Percentiles rank a stretch among this genome's conserved stretches.
phyloP scores from a whole-genome alignment of 164 flowering plant species.

The Stephania yunnanensis region DNA sequence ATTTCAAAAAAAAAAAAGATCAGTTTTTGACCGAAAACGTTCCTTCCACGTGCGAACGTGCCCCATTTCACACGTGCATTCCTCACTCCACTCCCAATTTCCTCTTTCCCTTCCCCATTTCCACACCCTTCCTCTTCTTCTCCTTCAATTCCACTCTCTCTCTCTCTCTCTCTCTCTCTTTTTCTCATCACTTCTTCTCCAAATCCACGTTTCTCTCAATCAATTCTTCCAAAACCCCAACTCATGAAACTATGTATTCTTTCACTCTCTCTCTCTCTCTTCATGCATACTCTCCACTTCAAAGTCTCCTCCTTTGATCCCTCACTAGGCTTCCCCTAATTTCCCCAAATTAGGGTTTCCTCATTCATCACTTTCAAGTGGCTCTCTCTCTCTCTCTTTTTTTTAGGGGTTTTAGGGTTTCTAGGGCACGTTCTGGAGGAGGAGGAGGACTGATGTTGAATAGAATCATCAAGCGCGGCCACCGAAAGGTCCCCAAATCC shows the following conservation, averaged over 20 bases:
- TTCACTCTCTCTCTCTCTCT: conserved; percentile 2
- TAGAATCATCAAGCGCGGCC: conserved; percentile 60
- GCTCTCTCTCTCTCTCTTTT: no score
- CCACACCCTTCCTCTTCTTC: background rate
- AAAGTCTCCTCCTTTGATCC: background rate
- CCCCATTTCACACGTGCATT: background rate
- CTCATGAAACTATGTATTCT: background rate
- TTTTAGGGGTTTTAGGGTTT: background rate
- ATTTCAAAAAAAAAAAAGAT: no score
- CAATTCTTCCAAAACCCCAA: background rate
- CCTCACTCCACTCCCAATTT: background rate
- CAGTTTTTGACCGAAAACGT: background rate
- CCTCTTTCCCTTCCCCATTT: background rate
- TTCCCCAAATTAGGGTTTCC: background rate
- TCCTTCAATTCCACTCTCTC: background rate
- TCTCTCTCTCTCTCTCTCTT: background rate
- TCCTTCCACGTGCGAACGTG: background rate
- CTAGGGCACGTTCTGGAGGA: conserved; percentile 3
- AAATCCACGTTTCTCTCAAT: background rate
- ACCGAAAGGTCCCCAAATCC: conserved; percentile 49
- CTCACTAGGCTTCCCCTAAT: background rate
- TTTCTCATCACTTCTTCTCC: background rate
- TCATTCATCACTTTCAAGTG: background rate
- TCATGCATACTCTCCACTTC: conserved; percentile 5
- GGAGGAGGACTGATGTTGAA: conserved; percentile 36